Evolutionary conservation across 2,329 filamentous ascomycete species (phyloP), one percentile per base, ranked within the genome.

Genomic region (Alternaria tenuissima): DNA sequence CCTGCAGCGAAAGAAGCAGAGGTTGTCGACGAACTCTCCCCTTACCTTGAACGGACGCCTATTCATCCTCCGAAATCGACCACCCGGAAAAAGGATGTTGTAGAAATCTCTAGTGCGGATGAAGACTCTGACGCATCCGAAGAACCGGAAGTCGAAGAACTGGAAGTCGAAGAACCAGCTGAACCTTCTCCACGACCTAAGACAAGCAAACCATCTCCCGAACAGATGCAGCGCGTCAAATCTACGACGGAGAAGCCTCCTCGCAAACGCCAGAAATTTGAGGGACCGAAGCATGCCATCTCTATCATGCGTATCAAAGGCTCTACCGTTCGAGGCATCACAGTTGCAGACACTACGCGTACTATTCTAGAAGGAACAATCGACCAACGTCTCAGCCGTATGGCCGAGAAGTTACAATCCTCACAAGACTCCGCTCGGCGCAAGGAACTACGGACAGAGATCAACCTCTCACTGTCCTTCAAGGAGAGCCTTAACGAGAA

Each of bases 281-380:
- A 63, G 16, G 77, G 68, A n/a, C 68, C 65, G 28, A 75, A 72
- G 71, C 63, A 70, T 62, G 72, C 54, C 57, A 78, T 55, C 61
- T 73, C 60, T 62, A 68, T 67, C 68, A 77, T 79, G 79, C 71
- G 75, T 77, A 61, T 81, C 76, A 67, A 81, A 75, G 70, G 72
- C 16, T 67, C 71, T 14, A 63, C 67, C 0, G 68, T 77, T 5
- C 70, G 68, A 38, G 72, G 72, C 20, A 80, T 85, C 57, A 86
- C 85, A 55, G 79, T 80, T 1, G 83, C 83, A 39, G 84, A 86
- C 57, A 84, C 85, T 2, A 79, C 86, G 70, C 81, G 63, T 78
- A 86, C 74, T 74, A 83, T 74, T 53, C 82, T 84, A 55, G 80
- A 81, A 57, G 83, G 86, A 61, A 82, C 81, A 2, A 77, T 85